Base-by-base conservation (phyloP, 2,329 filamentous ascomycete species). In the Trichophyton schoenleinii region DNA sequence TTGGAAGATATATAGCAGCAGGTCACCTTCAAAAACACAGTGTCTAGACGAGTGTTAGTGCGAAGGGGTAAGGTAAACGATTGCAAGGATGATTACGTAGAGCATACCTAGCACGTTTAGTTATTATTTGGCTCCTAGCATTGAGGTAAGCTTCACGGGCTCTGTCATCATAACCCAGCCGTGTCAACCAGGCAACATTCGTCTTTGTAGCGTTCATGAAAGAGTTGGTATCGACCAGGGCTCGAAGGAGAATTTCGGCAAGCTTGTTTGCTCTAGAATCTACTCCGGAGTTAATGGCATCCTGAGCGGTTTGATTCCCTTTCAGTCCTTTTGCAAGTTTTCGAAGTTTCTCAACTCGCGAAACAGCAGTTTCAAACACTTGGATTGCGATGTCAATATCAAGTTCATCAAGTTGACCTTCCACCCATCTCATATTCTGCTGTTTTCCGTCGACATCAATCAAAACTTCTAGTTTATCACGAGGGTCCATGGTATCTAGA, bases 371-470 rank as follows among this genome's bases (percentile, higher is more conserved):
- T 68, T 96, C 91, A 66, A 96, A 94, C 48, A 84, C 83, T 71
- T 97, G 92, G 58, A 96, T 80, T 0, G 94, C 92, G 68, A 99
- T 91, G 68, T 95, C 87, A 68, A 97, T 97, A 70, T 99, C 94
- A 4, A 99, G 83, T 70, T 95, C 90, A 70, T 99, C 94, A 73
- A 99, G 88, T 74, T 97, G 90, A 59, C 86, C 85, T 72, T 99
- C 94, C 0, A 99, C 90, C 90, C 90, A 96, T 60, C 92, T 88
- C 55, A 99, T 81, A 71, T 94, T 96, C 71, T 97, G 90, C 73
- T 96, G 91, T 69, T 95, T 95, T 57, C 94, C 94, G 69, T 97
- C 94, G 13, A 96, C 89, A 68, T 99, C 94, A 66, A 99, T 91
- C 61, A 96, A 83, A 76, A 96, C 87, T 64, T 80, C 83, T 18